Percentiles rank a stretch among this genome's conserved stretches.
Evolutionary conservation across 768 basidiomycete species (phyloP).

Genomic region (Leccinum imitatum): DNA sequence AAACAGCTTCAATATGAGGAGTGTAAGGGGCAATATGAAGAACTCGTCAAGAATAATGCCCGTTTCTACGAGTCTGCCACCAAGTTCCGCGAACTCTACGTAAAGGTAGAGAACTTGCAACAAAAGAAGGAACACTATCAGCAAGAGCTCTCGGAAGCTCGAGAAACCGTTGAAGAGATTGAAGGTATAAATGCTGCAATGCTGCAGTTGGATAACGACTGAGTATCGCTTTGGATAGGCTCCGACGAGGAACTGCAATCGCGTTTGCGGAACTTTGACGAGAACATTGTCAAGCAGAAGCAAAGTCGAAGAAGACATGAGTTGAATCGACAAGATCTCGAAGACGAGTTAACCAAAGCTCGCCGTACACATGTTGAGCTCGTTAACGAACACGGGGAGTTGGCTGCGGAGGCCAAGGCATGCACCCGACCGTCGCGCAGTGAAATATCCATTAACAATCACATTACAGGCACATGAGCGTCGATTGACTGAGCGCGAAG

Average conservation of each 20-base stretch:
- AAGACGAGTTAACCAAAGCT: conserved; percentile 53
- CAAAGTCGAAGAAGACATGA: conserved; percentile 48
- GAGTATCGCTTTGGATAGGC: conserved; percentile 40
- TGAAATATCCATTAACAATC: not conserved
- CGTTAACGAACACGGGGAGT: conserved; percentile 60
- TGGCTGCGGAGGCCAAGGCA: conserved; percentile 76
- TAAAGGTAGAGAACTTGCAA: conserved; percentile 63
- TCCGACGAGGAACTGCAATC: conserved; percentile 68
- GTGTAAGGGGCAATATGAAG: conserved; percentile 63
- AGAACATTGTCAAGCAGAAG: conserved; percentile 52
- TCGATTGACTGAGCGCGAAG: conserved; percentile 69
- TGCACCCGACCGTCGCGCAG: not conserved
- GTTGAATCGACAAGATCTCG: conserved; percentile 56
- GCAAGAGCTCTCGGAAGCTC: conserved; percentile 59
- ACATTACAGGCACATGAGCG: conserved; percentile 64
- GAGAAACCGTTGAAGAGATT: conserved; percentile 64
- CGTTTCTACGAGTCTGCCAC: conserved; percentile 81
- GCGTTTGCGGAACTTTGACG: conserved; percentile 58
- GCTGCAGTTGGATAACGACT: not conserved
- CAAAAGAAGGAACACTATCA: conserved; percentile 61
- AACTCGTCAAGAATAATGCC: conserved; percentile 63
- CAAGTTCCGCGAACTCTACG: conserved; percentile 83
- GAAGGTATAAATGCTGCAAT: conserved; percentile 41
- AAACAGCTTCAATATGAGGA: conserved; percentile 78
- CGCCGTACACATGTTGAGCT: conserved; percentile 56